A percentile compares a stretch with the other conserved stretches of the same genome.
These are phyloP conservation scores for Aegilops bicornis DNA, from an alignment of 176 grass and related monocot species.

Conservation along the genomic window DNA sequence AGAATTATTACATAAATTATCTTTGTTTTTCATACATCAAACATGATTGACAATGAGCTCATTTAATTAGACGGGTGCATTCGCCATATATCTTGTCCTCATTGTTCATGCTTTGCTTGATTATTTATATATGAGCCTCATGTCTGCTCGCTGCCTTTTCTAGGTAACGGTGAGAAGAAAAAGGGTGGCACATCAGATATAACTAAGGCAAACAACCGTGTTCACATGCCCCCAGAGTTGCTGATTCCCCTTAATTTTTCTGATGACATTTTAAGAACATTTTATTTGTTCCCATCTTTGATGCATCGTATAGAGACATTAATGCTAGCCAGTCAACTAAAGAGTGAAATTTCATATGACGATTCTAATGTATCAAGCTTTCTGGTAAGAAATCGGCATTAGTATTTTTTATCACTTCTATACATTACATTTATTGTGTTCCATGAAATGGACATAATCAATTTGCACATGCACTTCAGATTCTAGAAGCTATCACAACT, in stretches of 20 bases:
- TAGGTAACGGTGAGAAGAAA: slow-evolving; percentile 57
- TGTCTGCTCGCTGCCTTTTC: slow-evolving; percentile 31
- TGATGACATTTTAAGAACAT: slow-evolving; percentile 69
- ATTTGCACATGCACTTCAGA: slow-evolving; percentile 48
- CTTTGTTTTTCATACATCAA: not conserved
- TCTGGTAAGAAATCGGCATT: slow-evolving; percentile 44
- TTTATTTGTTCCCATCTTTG: slow-evolving; percentile 89
- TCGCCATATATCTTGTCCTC: not conserved
- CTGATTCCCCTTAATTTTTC: slow-evolving; percentile 72
- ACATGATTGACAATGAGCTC: not conserved
- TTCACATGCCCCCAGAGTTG: slow-evolving; percentile 93
- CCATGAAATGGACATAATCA: slow-evolving; percentile 16
- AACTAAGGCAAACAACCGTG: slow-evolving; percentile 48
- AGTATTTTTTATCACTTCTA: slow-evolving; percentile 13
- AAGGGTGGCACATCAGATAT: slow-evolving; percentile 8
- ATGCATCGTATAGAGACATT: slow-evolving; percentile 87
- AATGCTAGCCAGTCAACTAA: slow-evolving; percentile 82
- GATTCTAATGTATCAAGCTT: slow-evolving; percentile 60
- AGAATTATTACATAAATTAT: slow-evolving; percentile 14
- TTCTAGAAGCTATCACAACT: slow-evolving; percentile 88
- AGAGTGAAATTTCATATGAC: slow-evolving; percentile 58
- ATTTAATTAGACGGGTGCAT: not conserved
- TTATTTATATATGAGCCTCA: slow-evolving; percentile 44
- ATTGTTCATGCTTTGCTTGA: slow-evolving; percentile 24
- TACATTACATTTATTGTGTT: slow-evolving; percentile 29